Conservation (phyloP, 805 yeast species). For the Yarrowia hollandica region DNA sequence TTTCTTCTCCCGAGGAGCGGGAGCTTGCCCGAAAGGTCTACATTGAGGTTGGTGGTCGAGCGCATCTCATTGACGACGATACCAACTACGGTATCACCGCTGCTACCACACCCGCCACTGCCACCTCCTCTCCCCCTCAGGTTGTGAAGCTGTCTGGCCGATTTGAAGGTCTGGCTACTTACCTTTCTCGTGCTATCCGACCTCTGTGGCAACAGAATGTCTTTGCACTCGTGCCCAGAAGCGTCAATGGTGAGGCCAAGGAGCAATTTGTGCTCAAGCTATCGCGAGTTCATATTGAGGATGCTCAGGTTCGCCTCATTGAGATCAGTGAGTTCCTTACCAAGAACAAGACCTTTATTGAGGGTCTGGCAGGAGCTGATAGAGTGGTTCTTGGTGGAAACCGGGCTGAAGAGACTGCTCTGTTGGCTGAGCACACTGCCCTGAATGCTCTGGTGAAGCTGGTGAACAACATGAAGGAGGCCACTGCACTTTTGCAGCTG, state of each 20-base stretch:
- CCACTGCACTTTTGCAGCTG: conserved; percentile 81
- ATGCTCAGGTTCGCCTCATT: conserved; percentile 38
- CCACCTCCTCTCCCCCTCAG: conserved; percentile 4
- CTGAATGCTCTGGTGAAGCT: conserved; percentile 74
- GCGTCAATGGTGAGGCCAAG: conserved; percentile 30
- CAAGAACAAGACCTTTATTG: conserved; percentile 48
- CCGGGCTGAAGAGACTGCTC: conserved; percentile 40
- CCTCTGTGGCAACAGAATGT: conserved; percentile 76
- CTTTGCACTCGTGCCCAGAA: conserved; percentile 43
- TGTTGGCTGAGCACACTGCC: conserved; percentile 88
- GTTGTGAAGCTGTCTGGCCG: conserved; percentile 83
- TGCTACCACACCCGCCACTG: conserved; percentile 8
- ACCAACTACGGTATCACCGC: conserved; percentile 27
- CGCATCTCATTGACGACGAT: conserved; percentile 39
- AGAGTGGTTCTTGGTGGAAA: conserved; percentile 35
- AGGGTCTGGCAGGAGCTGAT: conserved; percentile 46
- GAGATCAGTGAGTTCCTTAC: conserved; percentile 44
- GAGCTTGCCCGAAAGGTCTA: conserved; percentile 41
- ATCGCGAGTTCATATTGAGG: conserved; percentile 35
- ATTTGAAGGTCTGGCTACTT: conserved; percentile 81
- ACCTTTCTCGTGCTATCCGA: conserved; percentile 75
- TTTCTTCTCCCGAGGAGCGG: conserved; percentile 40
- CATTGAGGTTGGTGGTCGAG: conserved; percentile 44
- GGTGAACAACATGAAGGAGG: conserved; percentile 79
- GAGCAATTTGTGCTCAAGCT: conserved; percentile 36